Conservation (phyloP, 2,329 filamentous ascomycete genomes). For the Stagonosporopsis vannaccii region DNA sequence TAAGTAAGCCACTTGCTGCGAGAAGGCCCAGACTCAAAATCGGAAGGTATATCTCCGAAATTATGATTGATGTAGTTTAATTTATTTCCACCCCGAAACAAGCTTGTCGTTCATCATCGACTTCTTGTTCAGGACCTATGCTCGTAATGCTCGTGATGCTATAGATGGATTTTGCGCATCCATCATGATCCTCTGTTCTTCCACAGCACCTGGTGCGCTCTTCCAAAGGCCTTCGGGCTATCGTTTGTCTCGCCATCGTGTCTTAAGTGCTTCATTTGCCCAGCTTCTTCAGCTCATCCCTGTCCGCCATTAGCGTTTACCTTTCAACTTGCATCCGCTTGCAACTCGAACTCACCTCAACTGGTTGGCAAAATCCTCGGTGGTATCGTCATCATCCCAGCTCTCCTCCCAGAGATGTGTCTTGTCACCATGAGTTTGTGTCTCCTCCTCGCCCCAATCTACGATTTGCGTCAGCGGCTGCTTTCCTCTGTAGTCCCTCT, state of each 20-base stretch:
- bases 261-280: slow-evolving; percentile 62
- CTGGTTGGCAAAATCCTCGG: slow-evolving; percentile 94
- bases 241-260: slow-evolving; percentile 6
- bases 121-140: slow-evolving; percentile 2
- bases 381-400: slow-evolving; percentile 98
- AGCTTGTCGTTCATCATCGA: slow-evolving; percentile 22
- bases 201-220: neutral
- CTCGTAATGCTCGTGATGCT: slow-evolving; percentile 21
- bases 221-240: neutral
- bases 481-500: neutral
- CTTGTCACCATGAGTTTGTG: slow-evolving; percentile 78
- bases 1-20: slow-evolving; percentile 59
- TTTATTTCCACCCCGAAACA: slow-evolving; percentile 32
- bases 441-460: slow-evolving; percentile 93
- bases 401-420: slow-evolving; percentile 98
- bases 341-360: slow-evolving; percentile 71
- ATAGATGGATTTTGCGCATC: neutral
- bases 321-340: too few relatives aligned
- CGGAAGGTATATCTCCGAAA: slow-evolving; percentile 44
- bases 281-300: slow-evolving; percentile 94
- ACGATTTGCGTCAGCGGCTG: slow-evolving; percentile 16
- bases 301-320: slow-evolving; percentile 45
- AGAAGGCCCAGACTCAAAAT: slow-evolving; percentile 35
- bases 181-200: neutral
- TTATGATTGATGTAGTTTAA: slow-evolving; percentile 45